Evolutionary conservation across 345 rosid species (phyloP).

Genomic region (Erysimum cheiranthoides): DNA sequence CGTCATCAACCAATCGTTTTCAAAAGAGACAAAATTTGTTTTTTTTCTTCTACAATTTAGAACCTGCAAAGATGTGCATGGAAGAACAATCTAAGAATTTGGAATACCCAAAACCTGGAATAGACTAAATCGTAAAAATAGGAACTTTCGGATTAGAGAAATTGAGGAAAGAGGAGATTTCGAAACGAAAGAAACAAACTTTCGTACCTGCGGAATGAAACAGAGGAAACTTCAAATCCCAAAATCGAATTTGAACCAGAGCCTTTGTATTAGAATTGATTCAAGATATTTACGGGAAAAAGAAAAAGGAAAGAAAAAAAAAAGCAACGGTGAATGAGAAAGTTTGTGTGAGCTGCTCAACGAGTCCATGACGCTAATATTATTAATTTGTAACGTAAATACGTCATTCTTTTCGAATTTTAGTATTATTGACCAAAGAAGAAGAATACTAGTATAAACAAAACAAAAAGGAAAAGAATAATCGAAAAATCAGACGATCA

Average conservation of each 20-base stretch:
- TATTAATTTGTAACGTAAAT: neutral
- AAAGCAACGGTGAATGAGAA: neutral
- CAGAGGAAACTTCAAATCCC: slow-evolving; percentile 13
- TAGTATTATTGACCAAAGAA: neutral
- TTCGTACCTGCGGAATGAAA: slow-evolving; percentile 11
- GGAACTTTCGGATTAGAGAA: slow-evolving; percentile 12
- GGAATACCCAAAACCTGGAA: neutral
- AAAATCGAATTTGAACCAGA: slow-evolving; percentile 16
- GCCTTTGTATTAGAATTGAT: neutral
- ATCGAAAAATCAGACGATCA: neutral
- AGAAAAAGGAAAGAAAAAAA: neutral
- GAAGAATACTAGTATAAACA: too few species aligned
- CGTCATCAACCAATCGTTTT: slow-evolving; percentile 34
- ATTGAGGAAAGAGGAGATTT: neutral
- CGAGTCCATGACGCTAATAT: slow-evolving; percentile 8
- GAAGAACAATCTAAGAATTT: neutral
- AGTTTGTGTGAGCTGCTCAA: slow-evolving; percentile 7
- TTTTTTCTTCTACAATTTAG: neutral
- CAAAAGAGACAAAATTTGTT: neutral
- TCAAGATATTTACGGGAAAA: neutral
- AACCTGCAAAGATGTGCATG: slow-evolving; percentile 30
- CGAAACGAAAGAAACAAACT: slow-evolving; percentile 27
- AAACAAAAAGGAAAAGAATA: neutral
- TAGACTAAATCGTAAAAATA: slow-evolving; percentile 11
- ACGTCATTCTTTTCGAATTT: neutral